phyloP scores from a whole-genome alignment of 2,329 filamentous ascomycete species.

The Xylaria sp. region DNA sequence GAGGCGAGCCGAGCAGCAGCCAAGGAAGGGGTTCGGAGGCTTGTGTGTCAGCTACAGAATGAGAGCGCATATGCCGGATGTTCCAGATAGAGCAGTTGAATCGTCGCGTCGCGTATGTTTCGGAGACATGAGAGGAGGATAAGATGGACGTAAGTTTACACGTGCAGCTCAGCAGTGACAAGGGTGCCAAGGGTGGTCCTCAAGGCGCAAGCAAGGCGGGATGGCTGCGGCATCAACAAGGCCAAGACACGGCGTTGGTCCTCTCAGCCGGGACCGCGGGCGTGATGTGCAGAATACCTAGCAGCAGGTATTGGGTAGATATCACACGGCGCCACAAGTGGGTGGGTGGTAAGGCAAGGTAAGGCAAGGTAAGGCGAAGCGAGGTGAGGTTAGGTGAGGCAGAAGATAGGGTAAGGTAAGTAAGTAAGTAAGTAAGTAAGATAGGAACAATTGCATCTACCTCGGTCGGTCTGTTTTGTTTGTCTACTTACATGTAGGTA shows the following conservation, averaged over 20 bases:
- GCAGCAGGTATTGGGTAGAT: not conserved
- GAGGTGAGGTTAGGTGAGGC: slow-evolving; percentile 1
- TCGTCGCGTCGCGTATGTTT: slow-evolving; percentile 20
- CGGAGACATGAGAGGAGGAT: not conserved
- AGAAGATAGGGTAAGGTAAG: slow-evolving; percentile 4
- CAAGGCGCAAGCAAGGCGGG: slow-evolving; percentile 4
- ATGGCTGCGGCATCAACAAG: slow-evolving; percentile 10
- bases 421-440: not conserved
- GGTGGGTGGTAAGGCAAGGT: slow-evolving; percentile 1
- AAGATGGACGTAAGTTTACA: slow-evolving; percentile 11
- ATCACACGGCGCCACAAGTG: slow-evolving; percentile 5
- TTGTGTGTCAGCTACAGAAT: slow-evolving; percentile 21
- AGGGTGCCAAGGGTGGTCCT: not conserved
- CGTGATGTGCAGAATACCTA: slow-evolving; percentile 4
- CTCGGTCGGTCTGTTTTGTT: not conserved
- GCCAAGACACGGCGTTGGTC: slow-evolving; percentile 7
- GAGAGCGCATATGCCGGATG: slow-evolving; percentile 37
- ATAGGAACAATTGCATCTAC: slow-evolving; percentile 2
- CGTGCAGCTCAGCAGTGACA: slow-evolving; percentile 14
- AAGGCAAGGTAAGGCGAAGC: not conserved
- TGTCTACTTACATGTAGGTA: not conserved
- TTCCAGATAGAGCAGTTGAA: slow-evolving; percentile 34
- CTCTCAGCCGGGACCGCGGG: slow-evolving; percentile 9
- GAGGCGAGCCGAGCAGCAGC: slow-evolving; percentile 40
- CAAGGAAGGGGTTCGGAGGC: slow-evolving; percentile 38